Conservation (phyloP, 768 basidiomycete species). For the Suillus americanus region DNA sequence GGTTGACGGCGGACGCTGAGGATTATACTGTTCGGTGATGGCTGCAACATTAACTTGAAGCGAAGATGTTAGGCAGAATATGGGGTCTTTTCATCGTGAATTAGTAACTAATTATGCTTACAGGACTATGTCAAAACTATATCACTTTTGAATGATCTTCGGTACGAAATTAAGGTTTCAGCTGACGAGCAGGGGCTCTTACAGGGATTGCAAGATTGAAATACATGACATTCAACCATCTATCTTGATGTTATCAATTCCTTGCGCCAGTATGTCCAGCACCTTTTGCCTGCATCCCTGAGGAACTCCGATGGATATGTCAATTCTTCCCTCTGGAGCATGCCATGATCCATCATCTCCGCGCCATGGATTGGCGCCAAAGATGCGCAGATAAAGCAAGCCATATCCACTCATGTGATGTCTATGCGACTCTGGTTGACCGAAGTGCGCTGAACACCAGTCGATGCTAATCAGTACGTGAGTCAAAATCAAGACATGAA, state of each 20-base stretch:
- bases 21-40: too few relatives aligned
- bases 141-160: neutral
- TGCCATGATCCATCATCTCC: constrained; percentile 16
- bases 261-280: constrained; percentile 16
- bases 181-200: neutral
- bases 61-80: too few relatives aligned
- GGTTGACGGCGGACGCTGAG: too few relatives aligned
- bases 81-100: too few relatives aligned
- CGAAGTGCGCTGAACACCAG: constrained; percentile 23
- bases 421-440: constrained; percentile 16
- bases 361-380: constrained; percentile 23
- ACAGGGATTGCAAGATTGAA: neutral
- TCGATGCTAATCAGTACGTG: constrained; percentile 15
- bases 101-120: too few relatives aligned
- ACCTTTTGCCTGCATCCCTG: constrained; percentile 19
- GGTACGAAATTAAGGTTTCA: neutral
- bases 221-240: neutral
- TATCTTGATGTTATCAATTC: neutral
- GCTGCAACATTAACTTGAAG: too few relatives aligned
- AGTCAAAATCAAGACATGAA: neutral
- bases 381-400: constrained; percentile 22
- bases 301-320: constrained; percentile 24
- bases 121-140: too few relatives aligned
- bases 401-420: constrained; percentile 14
- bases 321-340: constrained; percentile 15